phyloP scores from a whole-genome alignment of 2,329 filamentous ascomycete genomes.

The Apiospora saccharicola region DNA sequence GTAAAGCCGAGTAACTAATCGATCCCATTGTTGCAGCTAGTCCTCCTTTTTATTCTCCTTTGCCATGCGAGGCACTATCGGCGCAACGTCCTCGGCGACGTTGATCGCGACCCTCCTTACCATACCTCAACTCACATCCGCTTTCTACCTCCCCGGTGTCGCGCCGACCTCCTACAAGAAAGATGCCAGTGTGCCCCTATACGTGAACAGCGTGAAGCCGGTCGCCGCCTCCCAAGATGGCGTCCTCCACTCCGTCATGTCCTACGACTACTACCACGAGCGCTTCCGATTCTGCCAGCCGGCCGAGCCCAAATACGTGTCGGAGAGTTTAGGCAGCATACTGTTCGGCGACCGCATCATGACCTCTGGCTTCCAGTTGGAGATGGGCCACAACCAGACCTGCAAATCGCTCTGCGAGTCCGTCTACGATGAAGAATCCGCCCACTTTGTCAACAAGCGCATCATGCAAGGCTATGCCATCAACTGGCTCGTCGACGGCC shows the following conservation, averaged over 20 bases:
- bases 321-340: constrained; percentile 93
- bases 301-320: constrained; percentile 75
- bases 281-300: constrained; percentile 90
- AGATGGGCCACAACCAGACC: constrained; percentile 85
- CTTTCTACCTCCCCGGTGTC: constrained; percentile 96
- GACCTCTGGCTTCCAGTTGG: constrained; percentile 91
- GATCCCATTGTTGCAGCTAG: background rate
- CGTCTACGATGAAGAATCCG: constrained; percentile 68
- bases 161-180: constrained; percentile 90
- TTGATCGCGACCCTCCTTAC: constrained; percentile 59
- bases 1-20: background rate
- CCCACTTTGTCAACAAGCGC: constrained; percentile 81
- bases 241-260: constrained; percentile 88
- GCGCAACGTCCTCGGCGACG: constrained; percentile 56
- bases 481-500: constrained; percentile 94
- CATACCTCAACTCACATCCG: constrained; percentile 64
- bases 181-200: constrained; percentile 82
- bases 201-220: constrained; percentile 92
- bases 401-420: constrained; percentile 82
- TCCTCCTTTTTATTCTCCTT: background rate
- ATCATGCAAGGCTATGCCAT: constrained; percentile 89
- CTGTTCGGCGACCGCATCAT: constrained; percentile 96
- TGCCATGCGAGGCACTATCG: constrained; percentile 55
- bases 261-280: constrained; percentile 94
- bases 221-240: constrained; percentile 79